Percentiles rank a stretch among this genome's conserved stretches.
Evolutionary conservation across 2,329 filamentous ascomycete genomes (phyloP).

Genomic region (Chrysoporthe cubensis): DNA sequence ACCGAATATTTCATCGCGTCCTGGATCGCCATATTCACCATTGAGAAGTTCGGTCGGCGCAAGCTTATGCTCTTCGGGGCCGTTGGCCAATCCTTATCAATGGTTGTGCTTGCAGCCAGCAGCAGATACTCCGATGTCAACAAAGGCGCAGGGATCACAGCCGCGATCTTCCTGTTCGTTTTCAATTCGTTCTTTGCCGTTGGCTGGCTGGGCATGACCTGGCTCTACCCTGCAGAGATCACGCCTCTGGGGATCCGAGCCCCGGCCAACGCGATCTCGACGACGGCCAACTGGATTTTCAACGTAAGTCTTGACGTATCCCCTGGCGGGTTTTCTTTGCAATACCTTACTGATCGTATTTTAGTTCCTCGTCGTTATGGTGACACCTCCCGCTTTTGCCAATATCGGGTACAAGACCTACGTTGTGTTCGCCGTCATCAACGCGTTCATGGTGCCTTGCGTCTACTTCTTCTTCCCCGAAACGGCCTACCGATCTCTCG

Average conservation of each 20-base stretch:
- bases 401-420: slow-evolving; percentile 65
- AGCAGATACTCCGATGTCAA: slow-evolving; percentile 38
- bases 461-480: slow-evolving; percentile 69
- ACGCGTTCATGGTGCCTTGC: slow-evolving; percentile 60
- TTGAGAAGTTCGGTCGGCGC: slow-evolving; percentile 32
- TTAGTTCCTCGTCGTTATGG: slow-evolving; percentile 67
- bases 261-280: slow-evolving; percentile 55
- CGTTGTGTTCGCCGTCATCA: slow-evolving; percentile 69
- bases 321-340: too few relatives aligned
- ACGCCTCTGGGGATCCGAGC: slow-evolving; percentile 56
- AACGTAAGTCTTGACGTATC: slow-evolving; percentile 10
- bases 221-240: slow-evolving; percentile 63
- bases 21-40: slow-evolving; percentile 29
- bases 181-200: slow-evolving; percentile 59
- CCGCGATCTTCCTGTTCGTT: slow-evolving; percentile 50
- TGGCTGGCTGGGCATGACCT: slow-evolving; percentile 59
- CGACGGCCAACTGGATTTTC: slow-evolving; percentile 25
- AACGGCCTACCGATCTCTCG: slow-evolving; percentile 64
- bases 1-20: slow-evolving; percentile 31
- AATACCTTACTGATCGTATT: slow-evolving; percentile 44
- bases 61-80: slow-evolving; percentile 50
- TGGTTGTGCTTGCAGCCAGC: slow-evolving; percentile 49
- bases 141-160: slow-evolving; percentile 36
- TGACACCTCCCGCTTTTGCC: slow-evolving; percentile 62
- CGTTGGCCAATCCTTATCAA: slow-evolving; percentile 57